Base-by-base conservation (phyloP, 805 yeast species). In the Candida succiphila region DNA sequence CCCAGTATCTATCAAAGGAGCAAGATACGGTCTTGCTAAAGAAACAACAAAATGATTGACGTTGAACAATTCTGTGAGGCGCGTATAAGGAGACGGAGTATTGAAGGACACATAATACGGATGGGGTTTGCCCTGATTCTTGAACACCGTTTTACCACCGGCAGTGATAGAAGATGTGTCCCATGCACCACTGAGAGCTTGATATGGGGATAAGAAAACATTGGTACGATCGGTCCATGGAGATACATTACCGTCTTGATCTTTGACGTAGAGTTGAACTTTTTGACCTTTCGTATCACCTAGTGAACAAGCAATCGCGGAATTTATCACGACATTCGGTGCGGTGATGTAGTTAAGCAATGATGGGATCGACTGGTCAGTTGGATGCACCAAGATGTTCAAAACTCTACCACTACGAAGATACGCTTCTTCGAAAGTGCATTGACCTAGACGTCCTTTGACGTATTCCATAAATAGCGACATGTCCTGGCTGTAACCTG, bases 341-440 rank as follows among this genome's bases (percentile, higher is more conserved):
- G 96, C 78, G 1, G 96, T 86, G 21, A 92, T 77, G 52, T 89
- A 87, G 56, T 92, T 92, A 41, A 88, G 60, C 31, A 88, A 61
- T 1, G 78, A 67, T 1, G 94, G 92, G 7, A 82, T 67, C 3
- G 78, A 67, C 22, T 69, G 69, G 43, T 76, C 75, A 0, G 82
- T 75, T 2, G 96, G 94, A 54, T 86, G 86, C 2, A 89, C 80
- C 2, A 87, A 79, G 30, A 92, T 77, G 53, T 89, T 92, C 33
- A 89, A 64, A 1, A 85, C 75, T 43, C 83, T 72, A 29, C 82
- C 88, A 0, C 95, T 80, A 40, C 71, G 73, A 38, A 78, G 63
- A 49, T 78, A 86, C 0, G 96, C 94, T 51, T 92, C 97, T 56
- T 89, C 96, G 56, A 92, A 92, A 0, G 98, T 92, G 52, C 81